phyloP scores from a whole-genome alignment of 805 yeast species.

The Sporopachydermia lactativora region DNA sequence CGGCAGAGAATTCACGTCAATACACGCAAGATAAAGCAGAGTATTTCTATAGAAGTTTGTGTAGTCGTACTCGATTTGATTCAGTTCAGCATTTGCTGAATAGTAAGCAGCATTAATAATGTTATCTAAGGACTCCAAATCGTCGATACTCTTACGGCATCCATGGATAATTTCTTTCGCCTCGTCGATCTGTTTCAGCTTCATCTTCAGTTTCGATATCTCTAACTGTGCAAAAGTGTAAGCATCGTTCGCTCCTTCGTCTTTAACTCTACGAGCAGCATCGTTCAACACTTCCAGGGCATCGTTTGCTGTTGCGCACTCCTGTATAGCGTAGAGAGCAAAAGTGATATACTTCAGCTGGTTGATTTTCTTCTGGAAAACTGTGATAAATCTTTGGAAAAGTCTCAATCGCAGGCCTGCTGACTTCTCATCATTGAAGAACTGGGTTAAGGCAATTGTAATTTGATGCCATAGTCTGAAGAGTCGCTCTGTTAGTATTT shows the following conservation, averaged over 20 bases:
- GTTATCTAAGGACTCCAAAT: constrained; percentile 37
- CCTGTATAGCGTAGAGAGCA: constrained; percentile 39
- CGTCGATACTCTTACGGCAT: constrained; percentile 43
- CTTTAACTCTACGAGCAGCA: constrained; percentile 30
- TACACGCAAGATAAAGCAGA: constrained; percentile 68
- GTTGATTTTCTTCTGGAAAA: constrained; percentile 59
- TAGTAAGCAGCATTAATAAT: constrained; percentile 75
- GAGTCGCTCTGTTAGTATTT: background rate
- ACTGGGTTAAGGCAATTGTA: constrained; percentile 46
- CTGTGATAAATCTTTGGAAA: constrained; percentile 54
- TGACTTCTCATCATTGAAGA: constrained; percentile 44
- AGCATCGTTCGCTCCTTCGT: constrained; percentile 37
- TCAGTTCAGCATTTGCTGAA: constrained; percentile 62
- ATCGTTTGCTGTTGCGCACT: constrained; percentile 28
- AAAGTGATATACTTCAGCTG: constrained; percentile 69
- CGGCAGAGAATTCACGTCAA: constrained; percentile 31
- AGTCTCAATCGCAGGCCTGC: constrained; percentile 45
- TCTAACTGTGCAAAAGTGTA: constrained; percentile 48
- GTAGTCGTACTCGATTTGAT: constrained; percentile 64
- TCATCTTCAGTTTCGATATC: constrained; percentile 56
- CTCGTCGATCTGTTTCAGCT: constrained; percentile 37
- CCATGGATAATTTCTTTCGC: constrained; percentile 58
- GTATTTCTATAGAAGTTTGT: constrained; percentile 72
- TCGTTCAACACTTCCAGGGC: constrained; percentile 33
- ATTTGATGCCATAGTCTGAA: constrained; percentile 78